Conservation (phyloP, 176 grass and related monocot genomes). For the Paspalum notatum region DNA sequence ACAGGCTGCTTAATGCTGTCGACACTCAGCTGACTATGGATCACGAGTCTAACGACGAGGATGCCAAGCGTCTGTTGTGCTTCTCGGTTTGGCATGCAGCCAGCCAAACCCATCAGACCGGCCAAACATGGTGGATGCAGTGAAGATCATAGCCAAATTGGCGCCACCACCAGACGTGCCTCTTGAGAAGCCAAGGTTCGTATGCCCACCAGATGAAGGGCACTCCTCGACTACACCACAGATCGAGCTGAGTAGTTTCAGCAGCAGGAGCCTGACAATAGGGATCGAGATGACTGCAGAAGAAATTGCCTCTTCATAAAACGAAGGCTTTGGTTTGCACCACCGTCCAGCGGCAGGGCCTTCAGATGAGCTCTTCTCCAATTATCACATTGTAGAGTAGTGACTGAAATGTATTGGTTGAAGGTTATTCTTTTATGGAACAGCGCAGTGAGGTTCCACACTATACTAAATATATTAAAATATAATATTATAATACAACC, state of each 20-base stretch:
- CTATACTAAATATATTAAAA: too few species aligned
- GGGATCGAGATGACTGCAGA: not conserved
- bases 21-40: not conserved
- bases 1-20: not conserved
- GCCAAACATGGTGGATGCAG: not conserved
- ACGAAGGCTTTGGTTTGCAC: not conserved
- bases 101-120: not conserved
- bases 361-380: too few species aligned
- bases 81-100: not conserved
- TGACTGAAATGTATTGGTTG: too few species aligned
- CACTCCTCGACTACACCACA: too few species aligned
- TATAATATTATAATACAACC: too few species aligned
- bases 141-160: not conserved
- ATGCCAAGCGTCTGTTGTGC: not conserved
- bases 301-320: not conserved
- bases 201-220: not conserved
- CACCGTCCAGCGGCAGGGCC: not conserved
- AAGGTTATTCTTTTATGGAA: too few species aligned
- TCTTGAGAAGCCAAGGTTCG: not conserved
- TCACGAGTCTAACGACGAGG: not conserved
- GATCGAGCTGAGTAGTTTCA: too few species aligned
- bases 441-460: too few species aligned
- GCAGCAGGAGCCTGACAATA: not conserved
- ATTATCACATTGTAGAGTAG: too few species aligned
- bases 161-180: not conserved